A percentile compares a stretch with the other conserved stretches of the same genome.
These are phyloP conservation scores for Malus fusca DNA, from an alignment of 306 rosid genomes.

Conservation along the genomic window DNA sequence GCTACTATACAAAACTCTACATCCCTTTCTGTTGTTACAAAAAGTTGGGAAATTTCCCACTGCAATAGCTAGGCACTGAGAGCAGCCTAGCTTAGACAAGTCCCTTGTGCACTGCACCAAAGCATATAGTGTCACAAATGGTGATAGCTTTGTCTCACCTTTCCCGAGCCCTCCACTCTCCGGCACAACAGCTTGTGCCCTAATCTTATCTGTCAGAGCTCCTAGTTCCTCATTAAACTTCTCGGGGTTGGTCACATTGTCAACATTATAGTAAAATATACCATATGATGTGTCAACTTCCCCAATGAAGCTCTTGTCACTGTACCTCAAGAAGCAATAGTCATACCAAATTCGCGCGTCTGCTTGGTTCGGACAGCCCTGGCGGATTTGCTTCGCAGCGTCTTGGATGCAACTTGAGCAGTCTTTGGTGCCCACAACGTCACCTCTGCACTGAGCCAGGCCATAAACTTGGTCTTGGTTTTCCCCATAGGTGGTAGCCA, in stretches of 20 bases:
- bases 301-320: conserved; percentile 34
- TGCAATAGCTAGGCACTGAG: conserved; percentile 65
- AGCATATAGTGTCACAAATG: conserved; percentile 47
- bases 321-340: conserved; percentile 47
- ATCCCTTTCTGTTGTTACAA: conserved; percentile 40
- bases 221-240: conserved; percentile 41
- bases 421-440: conserved; percentile 45
- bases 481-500: conserved; percentile 29
- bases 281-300: conserved; percentile 50
- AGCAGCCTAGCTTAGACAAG: conserved; percentile 32
- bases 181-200: conserved; percentile 28
- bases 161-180: conserved; percentile 50
- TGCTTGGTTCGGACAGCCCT: conserved; percentile 38
- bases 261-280: conserved; percentile 36
- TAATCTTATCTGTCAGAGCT: conserved; percentile 27
- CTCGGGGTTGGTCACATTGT: conserved; percentile 47
- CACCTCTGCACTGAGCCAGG: conserved; percentile 61
- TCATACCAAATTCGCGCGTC: conserved; percentile 68
- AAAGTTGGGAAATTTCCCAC: conserved; percentile 33
- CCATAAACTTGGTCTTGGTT: conserved; percentile 41
- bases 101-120: conserved; percentile 71
- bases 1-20: conserved; percentile 50
- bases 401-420: conserved; percentile 51
- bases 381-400: conserved; percentile 42
- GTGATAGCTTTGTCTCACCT: conserved; percentile 35